Evolutionary conservation across 1,139 yeast genomes (phyloP).

Genomic region (Yamadazyma sp.): DNA sequence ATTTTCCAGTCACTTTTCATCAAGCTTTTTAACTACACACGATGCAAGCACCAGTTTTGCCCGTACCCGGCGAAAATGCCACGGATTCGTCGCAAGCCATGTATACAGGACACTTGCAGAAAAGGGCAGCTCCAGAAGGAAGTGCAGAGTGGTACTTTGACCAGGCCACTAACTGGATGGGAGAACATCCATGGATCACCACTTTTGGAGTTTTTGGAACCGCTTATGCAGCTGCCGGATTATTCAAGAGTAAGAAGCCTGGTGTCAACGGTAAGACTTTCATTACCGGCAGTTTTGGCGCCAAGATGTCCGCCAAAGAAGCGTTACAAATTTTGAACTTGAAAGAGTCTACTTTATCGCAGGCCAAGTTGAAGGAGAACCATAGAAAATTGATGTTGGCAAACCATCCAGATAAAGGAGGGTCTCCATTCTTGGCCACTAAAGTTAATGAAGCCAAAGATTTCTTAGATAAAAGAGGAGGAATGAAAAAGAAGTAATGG

Average conservation of each 20-base stretch:
- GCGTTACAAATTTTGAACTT: slow-evolving; percentile 86
- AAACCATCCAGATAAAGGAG: slow-evolving; percentile 98
- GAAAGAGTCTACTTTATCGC: slow-evolving; percentile 74
- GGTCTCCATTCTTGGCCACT: slow-evolving; percentile 91
- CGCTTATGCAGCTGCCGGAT: slow-evolving; percentile 66
- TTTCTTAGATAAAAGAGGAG: slow-evolving; percentile 81
- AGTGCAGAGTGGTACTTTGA: slow-evolving; percentile 69
- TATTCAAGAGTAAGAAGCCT: slow-evolving; percentile 68
- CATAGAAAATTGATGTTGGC: slow-evolving; percentile 88
- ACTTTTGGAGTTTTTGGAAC: slow-evolving; percentile 69
- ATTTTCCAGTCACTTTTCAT: slow-evolving; percentile 8
- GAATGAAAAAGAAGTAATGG: slow-evolving; percentile 43
- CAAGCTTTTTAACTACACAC: slow-evolving; percentile 1
- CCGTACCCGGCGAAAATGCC: slow-evolving; percentile 12
- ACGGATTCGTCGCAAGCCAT: slow-evolving; percentile 18
- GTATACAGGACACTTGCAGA: slow-evolving; percentile 45
- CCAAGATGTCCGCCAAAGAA: slow-evolving; percentile 86
- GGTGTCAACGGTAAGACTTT: slow-evolving; percentile 73
- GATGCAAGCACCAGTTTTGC: slow-evolving; percentile 15
- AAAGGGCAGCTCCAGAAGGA: slow-evolving; percentile 45
- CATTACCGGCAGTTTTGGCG: slow-evolving; percentile 83
- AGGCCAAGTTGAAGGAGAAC: slow-evolving; percentile 81
- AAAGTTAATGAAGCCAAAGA: slow-evolving; percentile 97
- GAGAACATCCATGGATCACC: slow-evolving; percentile 75
- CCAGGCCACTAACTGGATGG: slow-evolving; percentile 59